Base-by-base conservation (phyloP, 306 rosid genomes). In the Spatholobus suberectus region DNA sequence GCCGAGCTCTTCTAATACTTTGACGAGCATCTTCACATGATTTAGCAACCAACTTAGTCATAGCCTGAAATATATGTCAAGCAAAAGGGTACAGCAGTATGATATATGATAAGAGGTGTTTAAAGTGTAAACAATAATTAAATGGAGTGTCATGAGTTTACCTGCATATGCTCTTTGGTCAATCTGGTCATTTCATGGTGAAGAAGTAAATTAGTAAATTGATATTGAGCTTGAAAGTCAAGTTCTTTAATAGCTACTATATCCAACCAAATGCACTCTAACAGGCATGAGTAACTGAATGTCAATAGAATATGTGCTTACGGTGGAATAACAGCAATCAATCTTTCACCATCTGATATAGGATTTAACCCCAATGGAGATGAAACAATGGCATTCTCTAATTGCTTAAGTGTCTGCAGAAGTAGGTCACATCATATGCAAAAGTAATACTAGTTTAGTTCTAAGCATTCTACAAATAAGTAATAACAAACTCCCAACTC, bases 141-240 rank as follows among this genome's bases (percentile, higher is more conserved):
- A 69, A 23, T 32, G 37, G 26, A 59, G 78, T 43, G 70, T 55
- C 15, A 46, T 55, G 61, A 47, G 51, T 70, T 59, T 82, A 94
- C 99, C 97, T 90, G 96, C 88, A 93, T 85, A 76, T 94, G 98
- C 90, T 93, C 98, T 86, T 94, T 91, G 71, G 98, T 96, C 90
- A 96, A 92, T 57, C 99, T 96, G 92, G 81, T 75, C 83, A 85
- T 81, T 65, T 73, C 52, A 80, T 37, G 81, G 47, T 24, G 57
- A 14, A 51, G 74, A 73, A 76, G 57, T 62, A 63, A 58, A 76
- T 88, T 74, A 81, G 85, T 85, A 63, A 55, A 73, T 29, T 52
- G 55, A 76, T 41, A 12, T 73, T 59, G 46, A 51, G 26, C 41
- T 52, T 54, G 62, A 27, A 54, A 61, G 17, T 21, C 58, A 73